phyloP scores from a whole-genome alignment of 805 yeast species.

The Cyberlindnera amylophila region DNA sequence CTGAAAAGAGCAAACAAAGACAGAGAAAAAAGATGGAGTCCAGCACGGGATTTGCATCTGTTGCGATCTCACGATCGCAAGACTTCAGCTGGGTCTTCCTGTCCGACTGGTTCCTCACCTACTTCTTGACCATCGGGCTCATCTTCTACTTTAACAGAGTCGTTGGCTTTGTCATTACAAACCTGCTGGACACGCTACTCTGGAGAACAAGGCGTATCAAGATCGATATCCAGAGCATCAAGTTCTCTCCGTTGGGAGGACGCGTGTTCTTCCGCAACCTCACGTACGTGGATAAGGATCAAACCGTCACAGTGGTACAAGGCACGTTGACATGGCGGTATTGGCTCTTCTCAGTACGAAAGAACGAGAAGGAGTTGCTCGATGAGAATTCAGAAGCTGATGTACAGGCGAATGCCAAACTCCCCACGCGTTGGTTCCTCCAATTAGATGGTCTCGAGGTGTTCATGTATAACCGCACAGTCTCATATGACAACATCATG shows the following conservation, averaged over 20 bases:
- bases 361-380: constrained; percentile 13
- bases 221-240: constrained; percentile 66
- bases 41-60: constrained; percentile 28
- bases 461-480: constrained; percentile 75
- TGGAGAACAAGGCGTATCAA: constrained; percentile 63
- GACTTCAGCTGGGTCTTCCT: constrained; percentile 70
- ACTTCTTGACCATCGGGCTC: constrained; percentile 56
- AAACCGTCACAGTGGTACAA: constrained; percentile 64
- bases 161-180: constrained; percentile 57
- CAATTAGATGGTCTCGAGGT: constrained; percentile 75
- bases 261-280: constrained; percentile 74
- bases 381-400: constrained; percentile 18
- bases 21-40: constrained; percentile 28
- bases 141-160: constrained; percentile 76
- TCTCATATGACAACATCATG: constrained; percentile 67
- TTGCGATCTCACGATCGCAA: constrained; percentile 28
- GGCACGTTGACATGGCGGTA: constrained; percentile 87
- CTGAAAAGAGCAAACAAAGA: no score
- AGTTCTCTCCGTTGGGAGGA: constrained; percentile 80
- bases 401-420: constrained; percentile 37
- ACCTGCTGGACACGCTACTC: constrained; percentile 45
- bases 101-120: constrained; percentile 74
- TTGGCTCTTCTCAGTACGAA: constrained; percentile 58
- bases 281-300: constrained; percentile 68
- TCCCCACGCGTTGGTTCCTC: constrained; percentile 55